phyloP scores from a whole-genome alignment of 2,329 filamentous ascomycete species.

The Pestalotiopsis sp. region DNA sequence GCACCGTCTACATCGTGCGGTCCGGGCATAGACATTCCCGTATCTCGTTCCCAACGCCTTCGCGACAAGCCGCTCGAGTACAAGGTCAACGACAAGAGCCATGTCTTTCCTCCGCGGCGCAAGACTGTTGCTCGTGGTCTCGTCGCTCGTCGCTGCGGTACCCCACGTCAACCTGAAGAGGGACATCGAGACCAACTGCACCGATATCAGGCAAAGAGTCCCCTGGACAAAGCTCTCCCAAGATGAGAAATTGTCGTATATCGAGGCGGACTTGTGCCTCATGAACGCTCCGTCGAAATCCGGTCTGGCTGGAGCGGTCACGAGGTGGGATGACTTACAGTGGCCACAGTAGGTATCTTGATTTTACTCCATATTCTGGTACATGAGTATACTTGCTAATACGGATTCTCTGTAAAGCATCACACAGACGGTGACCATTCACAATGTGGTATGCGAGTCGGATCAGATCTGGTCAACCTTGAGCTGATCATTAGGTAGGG shows the following conservation, averaged over 20 bases:
- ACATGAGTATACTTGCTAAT: too few relatives aligned
- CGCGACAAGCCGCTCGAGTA: background rate
- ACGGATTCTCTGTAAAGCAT: slow-evolving; percentile 14
- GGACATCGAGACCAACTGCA: slow-evolving; percentile 9
- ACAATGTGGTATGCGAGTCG: slow-evolving; percentile 23
- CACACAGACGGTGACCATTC: slow-evolving; percentile 29
- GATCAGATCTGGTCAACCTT: too few relatives aligned
- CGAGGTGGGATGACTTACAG: slow-evolving; percentile 35
- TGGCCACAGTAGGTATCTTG: slow-evolving; percentile 26
- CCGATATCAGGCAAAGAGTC: background rate
- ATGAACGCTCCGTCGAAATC: slow-evolving; percentile 28
- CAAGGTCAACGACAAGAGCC: background rate
- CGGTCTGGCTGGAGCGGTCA: slow-evolving; percentile 27
- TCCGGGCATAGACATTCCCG: background rate
- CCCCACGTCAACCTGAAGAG: background rate
- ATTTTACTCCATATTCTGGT: background rate
- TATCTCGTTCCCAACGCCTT: background rate
- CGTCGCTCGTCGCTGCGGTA: background rate
- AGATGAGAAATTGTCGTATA: slow-evolving; percentile 31
- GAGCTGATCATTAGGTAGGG: slow-evolving; percentile 11
- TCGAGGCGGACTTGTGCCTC: slow-evolving; percentile 34
- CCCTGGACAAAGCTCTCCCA: slow-evolving; percentile 14
- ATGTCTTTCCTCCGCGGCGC: background rate
- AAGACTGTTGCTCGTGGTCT: background rate
- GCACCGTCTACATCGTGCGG: background rate